phyloP scores from a whole-genome alignment of 371 early-diverging fungal species.

The Circinella minor region DNA sequence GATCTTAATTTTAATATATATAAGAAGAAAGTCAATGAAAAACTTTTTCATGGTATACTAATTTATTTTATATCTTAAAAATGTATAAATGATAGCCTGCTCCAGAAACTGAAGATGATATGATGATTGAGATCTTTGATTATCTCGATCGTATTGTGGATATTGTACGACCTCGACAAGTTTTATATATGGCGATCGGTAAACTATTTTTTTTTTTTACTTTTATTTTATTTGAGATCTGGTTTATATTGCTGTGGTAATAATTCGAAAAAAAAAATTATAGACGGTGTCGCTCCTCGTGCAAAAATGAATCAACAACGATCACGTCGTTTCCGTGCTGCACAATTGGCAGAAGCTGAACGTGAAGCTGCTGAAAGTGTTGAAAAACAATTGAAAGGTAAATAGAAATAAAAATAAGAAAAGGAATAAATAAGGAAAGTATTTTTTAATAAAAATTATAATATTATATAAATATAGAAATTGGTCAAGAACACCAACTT shows the following conservation, averaged over 20 bases:
- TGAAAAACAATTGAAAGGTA: conserved; percentile 55
- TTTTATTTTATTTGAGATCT: background rate
- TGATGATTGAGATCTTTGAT: conserved; percentile 93
- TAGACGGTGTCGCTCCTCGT: conserved; percentile 99
- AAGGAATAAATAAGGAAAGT: background rate
- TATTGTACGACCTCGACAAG: conserved; percentile 91
- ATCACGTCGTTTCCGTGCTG: conserved; percentile 96
- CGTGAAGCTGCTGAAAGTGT: conserved; percentile 75
- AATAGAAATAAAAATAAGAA: background rate
- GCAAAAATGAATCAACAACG: conserved; percentile 99
- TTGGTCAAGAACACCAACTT: conserved; percentile 52
- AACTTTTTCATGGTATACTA: too few species aligned
- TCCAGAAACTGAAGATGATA: conserved; percentile 92
- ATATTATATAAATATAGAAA: conserved; percentile 35
- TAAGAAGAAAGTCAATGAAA: too few species aligned
- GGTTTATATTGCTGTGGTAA: too few species aligned
- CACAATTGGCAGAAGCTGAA: conserved; percentile 83
- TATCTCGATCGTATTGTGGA: conserved; percentile 95
- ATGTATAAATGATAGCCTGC: conserved; percentile 63
- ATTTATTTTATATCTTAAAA: too few species aligned
- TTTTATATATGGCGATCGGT: conserved; percentile 97
- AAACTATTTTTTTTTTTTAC: conserved; percentile 18
- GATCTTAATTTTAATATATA: background rate
- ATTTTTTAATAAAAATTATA: background rate
- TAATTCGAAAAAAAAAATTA: background rate